These are phyloP conservation scores for Aaosphaeria pasadenensis DNA, from an alignment of 2,329 filamentous ascomycete species.

Conservation along the genomic window DNA sequence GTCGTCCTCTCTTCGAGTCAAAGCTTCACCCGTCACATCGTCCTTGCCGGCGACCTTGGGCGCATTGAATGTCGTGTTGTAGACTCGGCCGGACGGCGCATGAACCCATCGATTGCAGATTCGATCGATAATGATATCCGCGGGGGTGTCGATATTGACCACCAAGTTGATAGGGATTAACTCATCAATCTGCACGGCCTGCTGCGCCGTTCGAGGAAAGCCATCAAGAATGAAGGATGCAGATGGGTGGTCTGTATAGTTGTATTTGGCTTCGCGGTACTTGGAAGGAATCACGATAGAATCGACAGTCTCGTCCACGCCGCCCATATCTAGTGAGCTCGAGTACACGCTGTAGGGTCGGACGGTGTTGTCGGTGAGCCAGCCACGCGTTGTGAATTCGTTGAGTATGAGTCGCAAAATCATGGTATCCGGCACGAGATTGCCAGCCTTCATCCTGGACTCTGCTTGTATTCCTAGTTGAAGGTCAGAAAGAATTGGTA, in stretches of 20 bases:
- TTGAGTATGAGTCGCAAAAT: constrained; percentile 91
- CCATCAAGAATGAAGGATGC: constrained; percentile 95
- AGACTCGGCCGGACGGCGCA: constrained; percentile 83
- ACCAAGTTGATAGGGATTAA: constrained; percentile 94
- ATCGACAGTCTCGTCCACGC: constrained; percentile 32
- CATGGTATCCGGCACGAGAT: constrained; percentile 85
- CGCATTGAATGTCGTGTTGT: constrained; percentile 91
- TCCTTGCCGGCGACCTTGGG: constrained; percentile 78
- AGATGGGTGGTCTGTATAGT: constrained; percentile 63
- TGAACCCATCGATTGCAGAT: constrained; percentile 94
- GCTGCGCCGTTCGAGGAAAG: constrained; percentile 82
- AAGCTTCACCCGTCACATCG: constrained; percentile 83
- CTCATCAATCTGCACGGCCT: constrained; percentile 73
- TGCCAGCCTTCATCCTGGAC: constrained; percentile 79
- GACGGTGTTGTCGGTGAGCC: constrained; percentile 60
- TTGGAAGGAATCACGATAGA: constrained; percentile 42
- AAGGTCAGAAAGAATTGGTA: constrained; percentile 10
- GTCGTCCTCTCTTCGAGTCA: constrained; percentile 83
- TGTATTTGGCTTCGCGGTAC: constrained; percentile 38
- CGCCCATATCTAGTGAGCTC: constrained; percentile 26
- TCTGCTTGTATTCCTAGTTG: constrained; percentile 81
- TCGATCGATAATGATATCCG: constrained; percentile 80
- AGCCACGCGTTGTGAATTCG: constrained; percentile 80
- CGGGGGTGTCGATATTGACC: constrained; percentile 80
- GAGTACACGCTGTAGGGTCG: constrained; percentile 46